A percentile compares a stretch with the other conserved stretches of the same genome.
These are phyloP conservation scores for Arthrinium puccinioides DNA, from an alignment of 2,329 filamentous ascomycete genomes.

Conservation along the genomic window DNA sequence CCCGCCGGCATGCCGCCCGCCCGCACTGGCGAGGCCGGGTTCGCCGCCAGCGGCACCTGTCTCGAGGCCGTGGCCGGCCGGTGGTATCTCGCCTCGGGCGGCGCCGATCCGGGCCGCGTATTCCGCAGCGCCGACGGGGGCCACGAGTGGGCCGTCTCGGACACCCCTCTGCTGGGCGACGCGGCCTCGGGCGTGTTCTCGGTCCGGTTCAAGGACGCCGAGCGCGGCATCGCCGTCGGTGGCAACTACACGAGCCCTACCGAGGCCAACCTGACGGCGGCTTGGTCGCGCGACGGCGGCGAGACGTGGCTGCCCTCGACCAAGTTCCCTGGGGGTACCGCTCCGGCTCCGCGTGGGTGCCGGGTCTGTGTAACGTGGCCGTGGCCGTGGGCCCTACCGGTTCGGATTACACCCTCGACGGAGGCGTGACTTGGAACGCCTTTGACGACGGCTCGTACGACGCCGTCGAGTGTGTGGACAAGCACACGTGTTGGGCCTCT, in stretches of 20 bases:
- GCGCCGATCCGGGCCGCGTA: constrained; percentile 19
- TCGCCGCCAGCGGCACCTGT: constrained; percentile 26
- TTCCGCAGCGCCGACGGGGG: constrained; percentile 16
- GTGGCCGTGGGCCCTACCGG: constrained; percentile 25
- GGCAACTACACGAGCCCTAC: constrained; percentile 21
- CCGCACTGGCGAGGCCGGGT: constrained; percentile 19
- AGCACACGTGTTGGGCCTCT: constrained; percentile 22
- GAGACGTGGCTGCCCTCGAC: constrained; percentile 17
- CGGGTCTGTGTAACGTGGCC: constrained; percentile 14
- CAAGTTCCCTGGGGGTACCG: constrained; percentile 21
- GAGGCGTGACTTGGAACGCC: constrained; percentile 18
- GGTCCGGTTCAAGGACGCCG: constrained; percentile 21
- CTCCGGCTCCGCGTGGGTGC: constrained; percentile 22
- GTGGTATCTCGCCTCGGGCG: constrained; percentile 22
- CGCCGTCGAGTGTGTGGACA: constrained; percentile 20
- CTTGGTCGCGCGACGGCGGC: constrained; percentile 23
- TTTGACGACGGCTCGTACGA: constrained; percentile 24
- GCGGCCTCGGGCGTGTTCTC: constrained; percentile 22
- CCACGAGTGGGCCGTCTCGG: constrained; percentile 16
- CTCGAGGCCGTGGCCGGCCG: constrained; percentile 17
- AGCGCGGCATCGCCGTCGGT: constrained; percentile 20
- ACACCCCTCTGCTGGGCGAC: constrained; percentile 18
- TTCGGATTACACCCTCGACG: constrained; percentile 22
- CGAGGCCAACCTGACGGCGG: constrained; percentile 11
- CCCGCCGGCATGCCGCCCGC: constrained; percentile 17